These are phyloP conservation scores for Potentilla sterilis DNA, from an alignment of 306 rosid genomes.

Conservation along the genomic window DNA sequence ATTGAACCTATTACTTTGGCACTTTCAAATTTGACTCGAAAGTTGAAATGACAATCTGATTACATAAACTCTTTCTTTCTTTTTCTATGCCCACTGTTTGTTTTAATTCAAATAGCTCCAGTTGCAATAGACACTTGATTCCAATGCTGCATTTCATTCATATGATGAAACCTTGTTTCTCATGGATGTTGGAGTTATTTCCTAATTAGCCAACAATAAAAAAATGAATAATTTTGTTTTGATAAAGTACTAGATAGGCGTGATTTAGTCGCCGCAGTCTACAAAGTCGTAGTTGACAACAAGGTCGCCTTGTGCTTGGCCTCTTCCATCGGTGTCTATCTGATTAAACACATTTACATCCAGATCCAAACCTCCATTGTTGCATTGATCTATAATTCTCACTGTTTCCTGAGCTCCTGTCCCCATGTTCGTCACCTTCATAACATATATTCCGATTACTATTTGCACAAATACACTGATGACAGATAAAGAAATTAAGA, in stretches of 20 bases:
- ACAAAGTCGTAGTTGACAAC: conserved; percentile 52
- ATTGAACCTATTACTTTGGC: neutral
- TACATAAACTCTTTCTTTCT: neutral
- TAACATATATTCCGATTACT: neutral
- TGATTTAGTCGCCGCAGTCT: conserved; percentile 42
- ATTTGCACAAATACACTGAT: neutral
- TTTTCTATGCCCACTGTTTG: neutral
- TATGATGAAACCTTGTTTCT: neutral
- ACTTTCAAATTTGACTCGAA: neutral
- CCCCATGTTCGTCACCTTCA: conserved; percentile 58
- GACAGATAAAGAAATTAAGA: neutral
- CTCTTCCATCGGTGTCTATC: conserved; percentile 43
- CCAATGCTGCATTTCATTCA: neutral
- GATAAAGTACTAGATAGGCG: neutral
- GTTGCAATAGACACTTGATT: neutral
- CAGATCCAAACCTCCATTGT: conserved; percentile 57
- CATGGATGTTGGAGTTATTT: neutral
- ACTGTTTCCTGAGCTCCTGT: conserved; percentile 40
- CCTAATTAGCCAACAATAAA: neutral
- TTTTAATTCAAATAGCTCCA: neutral
- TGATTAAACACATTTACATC: conserved; percentile 41
- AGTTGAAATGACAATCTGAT: neutral
- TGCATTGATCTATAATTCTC: conserved; percentile 62
- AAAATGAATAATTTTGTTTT: neutral
- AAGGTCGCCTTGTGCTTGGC: conserved; percentile 50